A percentile compares a stretch with the other conserved stretches of the same genome.
These are phyloP conservation scores for Centella asiatica DNA, from an alignment of 129 eudicot species.

Conservation along the genomic window DNA sequence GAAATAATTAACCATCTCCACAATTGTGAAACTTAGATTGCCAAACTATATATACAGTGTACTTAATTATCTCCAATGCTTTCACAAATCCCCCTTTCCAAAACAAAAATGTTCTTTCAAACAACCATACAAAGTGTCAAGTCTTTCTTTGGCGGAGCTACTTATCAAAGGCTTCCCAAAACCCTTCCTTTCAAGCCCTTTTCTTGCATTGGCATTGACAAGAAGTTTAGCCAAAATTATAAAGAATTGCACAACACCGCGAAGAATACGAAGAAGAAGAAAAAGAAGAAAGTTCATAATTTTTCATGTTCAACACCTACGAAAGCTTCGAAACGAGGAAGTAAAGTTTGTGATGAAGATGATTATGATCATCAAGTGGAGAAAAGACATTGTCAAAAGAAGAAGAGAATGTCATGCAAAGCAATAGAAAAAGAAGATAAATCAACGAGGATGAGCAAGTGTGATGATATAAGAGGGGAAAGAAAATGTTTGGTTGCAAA, in stretches of 20 bases:
- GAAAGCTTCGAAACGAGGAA: background rate
- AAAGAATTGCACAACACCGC: constrained; percentile 17
- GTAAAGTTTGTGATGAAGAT: background rate
- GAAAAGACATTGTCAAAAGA: background rate
- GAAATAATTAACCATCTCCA: background rate
- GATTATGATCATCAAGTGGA: background rate
- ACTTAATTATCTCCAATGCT: background rate
- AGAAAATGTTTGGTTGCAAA: constrained; percentile 31
- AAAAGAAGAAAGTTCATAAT: no score
- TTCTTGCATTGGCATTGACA: constrained; percentile 22
- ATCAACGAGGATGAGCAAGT: background rate
- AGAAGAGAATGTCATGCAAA: background rate
- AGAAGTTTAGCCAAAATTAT: constrained; percentile 17
- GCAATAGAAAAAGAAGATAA: background rate
- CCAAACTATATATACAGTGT: background rate
- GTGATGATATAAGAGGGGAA: constrained; percentile 1
- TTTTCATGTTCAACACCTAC: background rate
- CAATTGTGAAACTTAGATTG: background rate
- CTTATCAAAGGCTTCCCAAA: constrained; percentile 45
- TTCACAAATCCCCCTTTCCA: constrained; percentile 20
- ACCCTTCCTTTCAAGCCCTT: constrained; percentile 37
- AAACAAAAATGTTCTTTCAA: constrained; percentile 43
- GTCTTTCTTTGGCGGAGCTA: constrained; percentile 33
- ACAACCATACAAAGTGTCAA: constrained; percentile 36
- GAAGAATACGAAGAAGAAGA: background rate